Percentiles rank a stretch among this genome's conserved stretches.
Evolutionary conservation across 768 basidiomycete genomes (phyloP).

Genomic region (Russula ochroleuca): DNA sequence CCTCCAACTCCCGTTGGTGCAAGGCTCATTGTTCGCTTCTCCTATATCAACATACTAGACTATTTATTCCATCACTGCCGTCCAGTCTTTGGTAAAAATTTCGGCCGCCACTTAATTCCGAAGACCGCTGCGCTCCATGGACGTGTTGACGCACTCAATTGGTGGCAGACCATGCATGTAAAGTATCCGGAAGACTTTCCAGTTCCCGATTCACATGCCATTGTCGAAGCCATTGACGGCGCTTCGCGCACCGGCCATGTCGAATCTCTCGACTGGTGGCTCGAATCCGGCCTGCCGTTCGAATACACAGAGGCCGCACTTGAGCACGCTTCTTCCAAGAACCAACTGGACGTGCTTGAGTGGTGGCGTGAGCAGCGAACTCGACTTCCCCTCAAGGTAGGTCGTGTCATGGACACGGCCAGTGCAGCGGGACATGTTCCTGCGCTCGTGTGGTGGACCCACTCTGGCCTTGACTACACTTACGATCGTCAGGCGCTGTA

Average conservation of each 20-base stretch:
- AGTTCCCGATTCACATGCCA: slow-evolving; percentile 48
- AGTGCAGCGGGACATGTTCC: slow-evolving; percentile 71
- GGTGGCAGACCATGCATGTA: slow-evolving; percentile 71
- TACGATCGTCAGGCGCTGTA: slow-evolving; percentile 75
- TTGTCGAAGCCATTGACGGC: slow-evolving; percentile 69
- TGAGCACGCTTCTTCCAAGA: slow-evolving; percentile 73
- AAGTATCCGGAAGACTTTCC: slow-evolving; percentile 57
- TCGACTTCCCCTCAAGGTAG: slow-evolving; percentile 67
- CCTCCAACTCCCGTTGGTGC: slow-evolving; percentile 71
- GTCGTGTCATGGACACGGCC: slow-evolving; percentile 82
- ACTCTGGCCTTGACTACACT: slow-evolving; percentile 70
- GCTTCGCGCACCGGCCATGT: slow-evolving; percentile 77
- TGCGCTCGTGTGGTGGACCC: slow-evolving; percentile 82
- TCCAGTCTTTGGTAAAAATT: slow-evolving; percentile 58
- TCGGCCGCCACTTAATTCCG: slow-evolving; percentile 65
- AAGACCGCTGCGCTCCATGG: slow-evolving; percentile 75
- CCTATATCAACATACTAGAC: slow-evolving; percentile 70
- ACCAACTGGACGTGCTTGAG: slow-evolving; percentile 68
- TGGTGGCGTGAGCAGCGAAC: slow-evolving; percentile 71
- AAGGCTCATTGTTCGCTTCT: slow-evolving; percentile 62
- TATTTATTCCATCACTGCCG: slow-evolving; percentile 65
- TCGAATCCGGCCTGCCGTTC: slow-evolving; percentile 55
- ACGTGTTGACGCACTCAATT: slow-evolving; percentile 64
- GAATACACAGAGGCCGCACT: slow-evolving; percentile 79
- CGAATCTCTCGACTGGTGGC: slow-evolving; percentile 78